Base-by-base conservation (phyloP, 345 rosid genomes). In the Eucalyptus pauciflora region DNA sequence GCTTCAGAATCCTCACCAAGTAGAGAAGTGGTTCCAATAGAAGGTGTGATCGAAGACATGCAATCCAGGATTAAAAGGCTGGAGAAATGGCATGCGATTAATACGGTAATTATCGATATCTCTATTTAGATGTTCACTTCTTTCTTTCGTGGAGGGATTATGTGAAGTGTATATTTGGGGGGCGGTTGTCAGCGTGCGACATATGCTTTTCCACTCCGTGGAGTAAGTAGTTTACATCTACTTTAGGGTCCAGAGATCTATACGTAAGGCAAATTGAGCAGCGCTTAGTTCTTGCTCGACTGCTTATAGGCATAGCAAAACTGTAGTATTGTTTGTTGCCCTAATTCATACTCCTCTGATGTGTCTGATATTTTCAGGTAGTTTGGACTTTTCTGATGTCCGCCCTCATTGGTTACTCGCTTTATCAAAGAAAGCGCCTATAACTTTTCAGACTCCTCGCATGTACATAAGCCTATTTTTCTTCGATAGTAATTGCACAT, bases 351-450 rank as follows among this genome's bases (percentile, higher is more conserved):
- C 56, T 86, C n/a, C 29, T 50, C 15, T 37, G 43, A 51, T 2
- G 13, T 18, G 15, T 50, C 46, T 86, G 31, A 50, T 86, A 37
- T 86, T 54, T 41, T 90, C 95, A 98, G 99, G 98, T 98, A 45
- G 90, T 98, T 18, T 98, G 99, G 99, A 97, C 99, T 5, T 97
- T 98, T 91, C 89, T 98, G 88, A 98, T 98, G 99, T 98, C 99
- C 87, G 98, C 99, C 43, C 93, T 97, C 67, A 96, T 97, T 90
- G 99, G 99, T 67, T 97, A 97, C 92, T 95, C 99, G 22, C 98
- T 98, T 91, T 98, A 98, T 94, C 99, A 95, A 89, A 93, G 97
- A 93, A 96, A 92, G 94, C 98, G 94, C 46, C 96, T 90, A 48
- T 97, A 92, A 93, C 86, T n/a, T 13, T n/a, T 49, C 41, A 8